Evolutionary conservation across 2,329 filamentous ascomycete genomes (phyloP), one percentile per base, ranked within the genome.

Genomic region (Camillea tinctor): DNA sequence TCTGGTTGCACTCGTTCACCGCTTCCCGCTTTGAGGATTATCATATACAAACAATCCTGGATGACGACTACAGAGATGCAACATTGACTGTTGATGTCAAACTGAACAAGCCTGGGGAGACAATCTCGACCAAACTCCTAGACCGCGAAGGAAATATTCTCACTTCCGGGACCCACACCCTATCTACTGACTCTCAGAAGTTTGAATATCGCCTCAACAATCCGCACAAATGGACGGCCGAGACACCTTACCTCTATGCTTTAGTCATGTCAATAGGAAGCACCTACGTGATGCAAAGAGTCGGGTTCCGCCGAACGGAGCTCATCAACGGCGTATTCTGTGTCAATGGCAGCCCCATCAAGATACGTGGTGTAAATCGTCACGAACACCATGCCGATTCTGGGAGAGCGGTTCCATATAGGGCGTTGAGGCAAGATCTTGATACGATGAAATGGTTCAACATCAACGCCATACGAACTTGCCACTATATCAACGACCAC

Each of bases 401-500:
- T 4, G 88, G 88, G 0, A 82, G 88, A 0, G 80, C 86, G 0
- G 84, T 90, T 1, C 86, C 86, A 0, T 80, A 83, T 24, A 81
- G 84, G 0, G 85, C 83, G n/a, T 80, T 91, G 66, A 78, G 81
- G 56, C 74, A 78, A 1, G 88, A 91, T 62, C 76, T 91, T 2
- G 62, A 87, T 2, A 74, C 81, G 3, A 91, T 91, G 88, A 91
- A 90, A 70, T 75, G 75, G 1, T 82, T 88, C 73, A 89, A 90
- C 64, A 83, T 92, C 70, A 92, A 92, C 62, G 85, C 88, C 1
- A 81, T 92, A 9, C 84, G 89, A 1, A 88, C 85, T 0, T 88
- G 81, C 0, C 89, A 92, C 69, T 86, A 92, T 54, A 82, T 85
- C 9, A 87, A 85, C 26, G 84, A 89, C 59, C 78, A 81, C 1